Base-by-base conservation (phyloP, 257 asterid genomes). In the Thymus quinquecostatus region DNA sequence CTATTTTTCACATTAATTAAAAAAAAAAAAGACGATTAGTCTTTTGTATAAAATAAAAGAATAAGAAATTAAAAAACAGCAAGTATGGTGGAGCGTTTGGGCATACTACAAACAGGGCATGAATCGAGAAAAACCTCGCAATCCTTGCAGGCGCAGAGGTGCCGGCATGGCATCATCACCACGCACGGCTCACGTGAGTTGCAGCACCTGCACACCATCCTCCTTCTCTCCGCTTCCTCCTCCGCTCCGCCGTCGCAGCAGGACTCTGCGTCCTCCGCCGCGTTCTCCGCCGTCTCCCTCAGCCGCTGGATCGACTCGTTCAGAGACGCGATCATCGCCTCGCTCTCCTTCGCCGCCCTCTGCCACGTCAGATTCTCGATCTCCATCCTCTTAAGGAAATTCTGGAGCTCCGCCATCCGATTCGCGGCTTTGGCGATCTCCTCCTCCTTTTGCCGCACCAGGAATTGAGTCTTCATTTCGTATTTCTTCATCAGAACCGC, bases 81-180 rank as follows among this genome's bases (percentile, higher is more conserved):
- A 64, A 86, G 82, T 41, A 92, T 82, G 72, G 75, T 79, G 7
- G 81, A 90, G 78, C 84, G 83, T 69, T 92, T 90, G 0, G 65
- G 76, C 70, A 68, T 57, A 47, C 65, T 79, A 83, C 98, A 92
- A 12, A 90, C 74, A 5, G 98, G 98, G 64, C 98, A 92, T 11
- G 82, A 80, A 77, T 74, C 77, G 62, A 90, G 82, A 78, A 83
- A 82, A 53, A 85, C 82, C 59, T 78, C 93, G 65, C 97, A 92
- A 36, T 72, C 73, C 41, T 71, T 72, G 80, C 98, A 92, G 8
- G 78, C 80, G 10, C 86, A 88, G 6, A 92, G 82, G 54, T 92
- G 98, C 49, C 96, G 78, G 49, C 97, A 92, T 0, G 98, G 98
- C 28, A 92, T 68, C 64, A 90, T 63, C 1, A 92, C 71, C 12